These are phyloP conservation scores for Castanea sativa DNA, from an alignment of 306 rosid genomes.

Conservation along the genomic window DNA sequence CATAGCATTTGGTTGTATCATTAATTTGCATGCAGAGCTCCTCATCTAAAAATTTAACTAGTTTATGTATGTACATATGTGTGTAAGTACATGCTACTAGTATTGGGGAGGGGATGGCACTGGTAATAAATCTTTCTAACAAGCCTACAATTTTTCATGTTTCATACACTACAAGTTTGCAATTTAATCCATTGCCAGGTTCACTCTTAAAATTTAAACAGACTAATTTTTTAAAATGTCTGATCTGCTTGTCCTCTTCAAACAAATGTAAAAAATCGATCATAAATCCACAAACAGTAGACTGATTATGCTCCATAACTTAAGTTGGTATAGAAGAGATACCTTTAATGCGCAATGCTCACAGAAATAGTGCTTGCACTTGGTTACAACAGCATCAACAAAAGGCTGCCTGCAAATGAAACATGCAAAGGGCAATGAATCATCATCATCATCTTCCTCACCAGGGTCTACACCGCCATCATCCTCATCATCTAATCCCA, in stretches of 20 bases:
- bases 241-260: not conserved
- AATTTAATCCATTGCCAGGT: not conserved
- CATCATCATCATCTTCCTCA: slow-evolving; percentile 55
- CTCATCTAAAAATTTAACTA: not conserved
- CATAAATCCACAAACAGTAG: not conserved
- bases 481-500: slow-evolving; percentile 39
- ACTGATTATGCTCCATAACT: not conserved
- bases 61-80: not conserved
- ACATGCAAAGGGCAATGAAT: slow-evolving; percentile 70
- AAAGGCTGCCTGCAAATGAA: slow-evolving; percentile 79
- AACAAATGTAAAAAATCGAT: not conserved
- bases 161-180: not conserved
- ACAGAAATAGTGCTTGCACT: slow-evolving; percentile 82
- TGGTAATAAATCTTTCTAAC: not conserved
- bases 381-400: slow-evolving; percentile 78
- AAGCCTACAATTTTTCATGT: not conserved
- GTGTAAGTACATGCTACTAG: not conserved
- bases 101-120: not conserved
- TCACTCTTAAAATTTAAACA: not conserved
- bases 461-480: slow-evolving; percentile 37
- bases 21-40: no score
- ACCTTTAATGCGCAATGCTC: slow-evolving; percentile 91
- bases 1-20: no score
- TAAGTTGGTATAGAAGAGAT: not conserved
- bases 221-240: not conserved